Conservation (phyloP, 2,329 filamentous ascomycete species). For the Paraconiothyrium sp. region DNA sequence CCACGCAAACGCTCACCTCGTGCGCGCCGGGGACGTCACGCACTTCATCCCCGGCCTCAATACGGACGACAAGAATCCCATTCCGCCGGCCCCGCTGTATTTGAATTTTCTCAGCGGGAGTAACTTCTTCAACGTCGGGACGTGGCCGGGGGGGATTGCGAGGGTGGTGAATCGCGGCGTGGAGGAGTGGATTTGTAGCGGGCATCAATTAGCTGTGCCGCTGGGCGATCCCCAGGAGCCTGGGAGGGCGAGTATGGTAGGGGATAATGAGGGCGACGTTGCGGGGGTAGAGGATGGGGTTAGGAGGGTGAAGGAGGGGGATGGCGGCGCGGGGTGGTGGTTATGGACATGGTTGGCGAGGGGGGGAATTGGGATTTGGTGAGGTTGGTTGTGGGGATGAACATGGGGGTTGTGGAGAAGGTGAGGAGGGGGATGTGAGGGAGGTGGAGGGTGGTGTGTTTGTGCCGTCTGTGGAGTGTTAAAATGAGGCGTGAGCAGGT, state of each 20-base stretch:
- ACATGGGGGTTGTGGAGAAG: conserved; percentile 64
- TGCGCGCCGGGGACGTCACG: conserved; percentile 64
- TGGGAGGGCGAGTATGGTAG: conserved; percentile 29
- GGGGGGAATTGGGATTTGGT: conserved; percentile 91
- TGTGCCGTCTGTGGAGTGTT: background rate
- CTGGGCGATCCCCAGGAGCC: conserved; percentile 17
- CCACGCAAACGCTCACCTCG: conserved; percentile 77
- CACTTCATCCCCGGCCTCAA: conserved; percentile 52
- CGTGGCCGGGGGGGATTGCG: conserved; percentile 94
- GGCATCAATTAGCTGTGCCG: conserved; percentile 54
- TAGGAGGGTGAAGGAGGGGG: conserved; percentile 61
- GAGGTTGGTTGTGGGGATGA: conserved; percentile 89
- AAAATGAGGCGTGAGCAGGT: background rate
- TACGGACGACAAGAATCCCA: conserved; percentile 50
- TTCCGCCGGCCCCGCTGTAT: conserved; percentile 72
- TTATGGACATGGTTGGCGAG: conserved; percentile 92
- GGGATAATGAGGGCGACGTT: conserved; percentile 24
- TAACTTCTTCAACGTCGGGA: conserved; percentile 92
- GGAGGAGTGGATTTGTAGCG: conserved; percentile 66
- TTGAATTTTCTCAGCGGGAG: conserved; percentile 91
- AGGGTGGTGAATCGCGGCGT: conserved; percentile 83
- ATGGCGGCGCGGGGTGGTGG: conserved; percentile 84
- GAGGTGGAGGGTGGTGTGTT: background rate
- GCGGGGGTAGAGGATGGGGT: background rate
- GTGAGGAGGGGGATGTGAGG: background rate